phyloP scores from a whole-genome alignment of 2,329 filamentous ascomycete species.

The Parastagonospora nodorum region DNA sequence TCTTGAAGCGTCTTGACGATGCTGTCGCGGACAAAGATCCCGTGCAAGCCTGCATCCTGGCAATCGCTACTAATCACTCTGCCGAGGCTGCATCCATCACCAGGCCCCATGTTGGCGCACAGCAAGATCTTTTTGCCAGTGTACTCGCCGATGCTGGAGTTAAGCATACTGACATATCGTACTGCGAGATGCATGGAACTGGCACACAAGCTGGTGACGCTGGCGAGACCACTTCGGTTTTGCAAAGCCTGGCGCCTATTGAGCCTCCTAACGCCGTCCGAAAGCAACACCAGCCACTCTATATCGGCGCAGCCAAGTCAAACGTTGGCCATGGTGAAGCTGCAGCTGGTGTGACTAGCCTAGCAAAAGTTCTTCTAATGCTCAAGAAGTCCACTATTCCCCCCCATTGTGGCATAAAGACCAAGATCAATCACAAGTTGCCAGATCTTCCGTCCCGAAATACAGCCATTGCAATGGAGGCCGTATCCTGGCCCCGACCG shows the following conservation, averaged over 20 bases:
- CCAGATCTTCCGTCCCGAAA: constrained; percentile 64
- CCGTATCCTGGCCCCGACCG: constrained; percentile 45
- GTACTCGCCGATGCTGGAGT: constrained; percentile 40
- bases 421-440: constrained; percentile 64
- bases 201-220: constrained; percentile 36
- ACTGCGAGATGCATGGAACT: constrained; percentile 38
- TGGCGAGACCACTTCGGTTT: constrained; percentile 22
- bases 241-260: constrained; percentile 19
- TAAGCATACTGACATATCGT: constrained; percentile 34
- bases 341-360: constrained; percentile 31
- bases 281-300: constrained; percentile 13
- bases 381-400: constrained; percentile 49
- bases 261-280: not conserved
- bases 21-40: constrained; percentile 45
- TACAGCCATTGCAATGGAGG: constrained; percentile 62
- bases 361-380: constrained; percentile 46
- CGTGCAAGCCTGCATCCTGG: constrained; percentile 34
- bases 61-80: constrained; percentile 51
- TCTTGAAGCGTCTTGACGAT: constrained; percentile 44
- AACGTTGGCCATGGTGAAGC: constrained; percentile 45
- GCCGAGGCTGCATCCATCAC: constrained; percentile 33
- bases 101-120: constrained; percentile 22
- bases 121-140: constrained; percentile 12
- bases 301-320: constrained; percentile 38
- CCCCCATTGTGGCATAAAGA: constrained; percentile 71